Evolutionary conservation across 345 rosid species (phyloP), one percentile per base, ranked within the genome.

Genomic region (Moricandia arvensis): DNA sequence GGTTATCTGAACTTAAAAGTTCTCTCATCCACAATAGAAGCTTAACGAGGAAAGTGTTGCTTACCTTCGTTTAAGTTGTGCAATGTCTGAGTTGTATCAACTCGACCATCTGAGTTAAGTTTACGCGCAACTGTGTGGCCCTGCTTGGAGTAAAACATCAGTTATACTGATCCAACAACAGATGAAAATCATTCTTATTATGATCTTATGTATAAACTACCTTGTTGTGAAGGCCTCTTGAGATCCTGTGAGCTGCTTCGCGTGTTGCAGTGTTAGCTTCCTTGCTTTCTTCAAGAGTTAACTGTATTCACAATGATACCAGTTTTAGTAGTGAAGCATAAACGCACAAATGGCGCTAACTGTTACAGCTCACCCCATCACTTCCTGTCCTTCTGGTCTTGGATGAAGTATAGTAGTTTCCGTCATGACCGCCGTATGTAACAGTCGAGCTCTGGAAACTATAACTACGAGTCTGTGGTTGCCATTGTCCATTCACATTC

Each of bases 41-140:
- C 17, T 37, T 29, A 21, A 21, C 24, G 34, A 66, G 34, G 34
- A 30, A 37, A 12, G 47, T 38, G 34, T 17, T 29, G 10, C 54
- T 59, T 69, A 90, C 98, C 90, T 90, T 89, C 86, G 34, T 94
- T 74, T 34, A 91, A 78, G 79, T 94, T 94, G 83, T 94, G 97
- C 84, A 94, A 76, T 16, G 96, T 75, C 87, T 94, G 93, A 66
- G 79, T 82, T 16, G 85, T 76, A 41, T 91, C 89, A 76, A 91
- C 97, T 74, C 68, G 85, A 26, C 97, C 98, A 82, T 91, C 97
- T 35, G 97, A 74, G 43, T 77, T 77, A 69, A 94, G 92, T 74
- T 88, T 85, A 74, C 98, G 85, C 0, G 79, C 12, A 45, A 89
- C 72, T 0, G 90, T 85, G 77, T 90, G 97, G 61, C 97, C 98